Evolutionary conservation across 805 yeast species (phyloP).

Genomic region (Candida peoriensis): DNA sequence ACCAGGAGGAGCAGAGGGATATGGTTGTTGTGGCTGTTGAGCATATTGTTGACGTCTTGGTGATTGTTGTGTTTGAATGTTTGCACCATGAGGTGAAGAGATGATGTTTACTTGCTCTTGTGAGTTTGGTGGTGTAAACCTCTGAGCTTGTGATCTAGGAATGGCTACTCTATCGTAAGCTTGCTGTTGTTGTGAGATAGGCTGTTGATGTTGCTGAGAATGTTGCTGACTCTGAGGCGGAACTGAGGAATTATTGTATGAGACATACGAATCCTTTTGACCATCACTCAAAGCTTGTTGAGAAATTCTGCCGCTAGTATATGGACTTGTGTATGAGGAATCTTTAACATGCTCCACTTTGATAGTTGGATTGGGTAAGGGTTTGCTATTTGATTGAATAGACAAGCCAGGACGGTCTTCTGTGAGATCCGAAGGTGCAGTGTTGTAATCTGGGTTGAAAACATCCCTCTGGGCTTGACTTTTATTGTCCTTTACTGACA

Average conservation of each 20-base stretch:
- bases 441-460: constrained; percentile 25
- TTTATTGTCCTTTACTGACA: constrained; percentile 5
- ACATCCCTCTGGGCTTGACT: constrained; percentile 13
- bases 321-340: too few relatives aligned
- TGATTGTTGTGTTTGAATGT: neutral
- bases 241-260: constrained; percentile 1
- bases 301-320: constrained; percentile 21
- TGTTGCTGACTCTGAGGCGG: constrained; percentile 2
- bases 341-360: constrained; percentile 14
- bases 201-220: constrained; percentile 3
- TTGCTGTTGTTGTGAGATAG: constrained; percentile 5
- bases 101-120: constrained; percentile 12
- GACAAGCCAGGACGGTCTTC: constrained; percentile 10
- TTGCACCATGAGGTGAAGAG: constrained; percentile 11
- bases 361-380: constrained; percentile 10
- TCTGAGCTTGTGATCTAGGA: constrained; percentile 22
- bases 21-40: constrained; percentile 8
- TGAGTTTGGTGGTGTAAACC: constrained; percentile 15
- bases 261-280: constrained; percentile 5
- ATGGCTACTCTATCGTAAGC: constrained; percentile 11
- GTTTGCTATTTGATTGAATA: constrained; percentile 13
- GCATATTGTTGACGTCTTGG: constrained; percentile 7
- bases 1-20: too few relatives aligned
- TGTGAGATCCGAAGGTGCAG: constrained; percentile 4
- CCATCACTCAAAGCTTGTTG: constrained; percentile 12